Base-by-base conservation (phyloP, 805 yeast genomes). In the Millerozyma acaciae region DNA sequence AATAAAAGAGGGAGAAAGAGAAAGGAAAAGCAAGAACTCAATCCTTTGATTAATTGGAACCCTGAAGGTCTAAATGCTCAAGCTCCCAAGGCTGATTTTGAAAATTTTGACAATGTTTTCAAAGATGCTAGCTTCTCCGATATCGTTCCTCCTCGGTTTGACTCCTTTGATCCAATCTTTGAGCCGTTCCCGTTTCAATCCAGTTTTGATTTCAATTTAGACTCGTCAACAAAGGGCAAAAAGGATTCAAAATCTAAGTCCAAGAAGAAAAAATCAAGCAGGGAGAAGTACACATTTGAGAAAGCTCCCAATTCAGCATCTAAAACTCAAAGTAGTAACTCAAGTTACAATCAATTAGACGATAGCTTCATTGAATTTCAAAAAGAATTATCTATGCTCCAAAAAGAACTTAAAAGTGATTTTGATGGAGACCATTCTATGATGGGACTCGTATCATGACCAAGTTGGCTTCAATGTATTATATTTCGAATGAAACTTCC, bases 331-430 rank as follows among this genome's bases (percentile, higher is more conserved):
- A 21, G 30, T 5, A 27, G 21, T 5, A 30, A 28, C 17, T 19
- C 32, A 20, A 17, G 23, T 19, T 25, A 15, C 16, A 30, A 30
- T 21, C 26, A 30, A 20, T 13, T 13, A 8, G 32, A 33, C 30
- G 33, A 32, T 8, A 40, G 44, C 14, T 43, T 43, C 26, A 21
- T 34, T 16, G 31, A 30, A 19, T 38, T 40, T 20, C 40, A 38
- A 28, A 21, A 33, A n/a, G 44, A 38, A 23, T 24, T 40, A 27
- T 28, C 33, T 6, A 22, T 30, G 20, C 33, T 40, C 12, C 37
- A 43, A 25, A 35, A 30, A 20, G 35, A 42, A 24, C 19, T 40
- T 17, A 36, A 26, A 32, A 26, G 35, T 17, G 32, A 34, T 13
- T 30, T 26, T 4, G 31, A 21, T 10, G 23, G 19, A 17, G 30